Base-by-base conservation (phyloP, 2,329 filamentous ascomycete species). In the Alternaria sp. region DNA sequence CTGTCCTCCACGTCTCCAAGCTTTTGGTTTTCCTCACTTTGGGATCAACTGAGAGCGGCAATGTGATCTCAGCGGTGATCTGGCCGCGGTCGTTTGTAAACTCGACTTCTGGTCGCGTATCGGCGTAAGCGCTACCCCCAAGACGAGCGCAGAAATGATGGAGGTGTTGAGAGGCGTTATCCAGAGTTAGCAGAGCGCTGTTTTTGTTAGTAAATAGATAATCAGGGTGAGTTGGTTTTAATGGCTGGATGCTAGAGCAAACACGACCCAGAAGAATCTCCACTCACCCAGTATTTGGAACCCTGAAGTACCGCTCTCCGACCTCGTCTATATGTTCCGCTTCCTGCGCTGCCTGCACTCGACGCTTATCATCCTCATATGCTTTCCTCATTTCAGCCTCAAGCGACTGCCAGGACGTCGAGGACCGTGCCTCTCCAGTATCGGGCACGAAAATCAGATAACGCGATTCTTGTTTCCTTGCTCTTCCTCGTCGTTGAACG, bases 91-190 rank as follows among this genome's bases (percentile, higher is more conserved):
- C 69, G n/a, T 82, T 73, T 4, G 81, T 74, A 34, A 88, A 82
- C 14, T 87, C 81, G 70, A 93, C 97, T 50, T 91, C 86, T 0
- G 94, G 93, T 2, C 85, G 81, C 18, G 81, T 80, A 66, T 93
- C 87, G 7, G 89, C 83, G 71, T 89, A 92, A 27, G 86, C 85
- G 1, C 81, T 81, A 0, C 80, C 80, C 0, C 86, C 84, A 0
- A 93, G 75, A 0, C 85, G 84, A 0, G 83, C 81, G 76, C 94
- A 97, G 68, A 97, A 96, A 76, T 97, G 92, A 48, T 91, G 83
- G 2, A 98, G 84, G 75, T 95, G 93, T n/a, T 84, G 78, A 49
- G 90, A 87, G 1, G 92, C 91, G 66, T 91, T 91, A 38, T 92
- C 86, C 2, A 93, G 83, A 11, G 91, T 91, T 14, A 97, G 80